A percentile compares a stretch with the other conserved stretches of the same genome.
Conservation (phyloP, 2,329 filamentous ascomycete genomes). For the Aureobasidium namibiae region DNA sequence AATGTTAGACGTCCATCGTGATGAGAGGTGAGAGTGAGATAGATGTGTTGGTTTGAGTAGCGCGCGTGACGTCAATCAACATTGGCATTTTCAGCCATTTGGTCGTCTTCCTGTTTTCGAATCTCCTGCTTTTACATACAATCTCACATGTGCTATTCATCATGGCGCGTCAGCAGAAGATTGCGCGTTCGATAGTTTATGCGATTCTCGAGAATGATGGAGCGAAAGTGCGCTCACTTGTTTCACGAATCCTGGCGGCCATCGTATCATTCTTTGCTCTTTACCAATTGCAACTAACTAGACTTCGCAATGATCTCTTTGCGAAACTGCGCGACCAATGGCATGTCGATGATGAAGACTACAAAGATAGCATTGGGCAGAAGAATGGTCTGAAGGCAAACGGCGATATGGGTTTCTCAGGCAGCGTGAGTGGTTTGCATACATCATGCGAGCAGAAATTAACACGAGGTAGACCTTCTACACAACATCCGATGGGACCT, state of each 20-base stretch:
- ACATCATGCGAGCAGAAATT: neutral
- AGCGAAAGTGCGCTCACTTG: neutral
- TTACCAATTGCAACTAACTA: constrained; percentile 7
- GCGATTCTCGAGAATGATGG: constrained; percentile 10
- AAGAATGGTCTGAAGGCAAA: constrained; percentile 45
- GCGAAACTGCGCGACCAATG: constrained; percentile 45
- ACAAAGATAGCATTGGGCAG: constrained; percentile 44
- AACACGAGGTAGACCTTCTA: constrained; percentile 54
- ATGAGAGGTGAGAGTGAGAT: neutral
- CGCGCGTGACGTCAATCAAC: neutral
- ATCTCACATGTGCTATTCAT: neutral
- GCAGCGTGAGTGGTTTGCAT: constrained; percentile 42
- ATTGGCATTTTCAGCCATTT: neutral
- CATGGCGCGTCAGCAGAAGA: constrained; percentile 14
- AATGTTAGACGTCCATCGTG: neutral
- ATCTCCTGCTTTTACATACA: neutral
- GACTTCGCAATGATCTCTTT: constrained; percentile 38
- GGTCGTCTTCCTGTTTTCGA: neutral
- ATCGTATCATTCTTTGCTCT: constrained; percentile 14
- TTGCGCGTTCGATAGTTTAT: constrained; percentile 14
- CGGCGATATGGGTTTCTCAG: constrained; percentile 65
- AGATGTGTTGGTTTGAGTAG: neutral
- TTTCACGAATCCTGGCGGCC: constrained; percentile 2
- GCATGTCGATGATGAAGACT: constrained; percentile 47
- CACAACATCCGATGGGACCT: constrained; percentile 56